These are phyloP conservation scores for Penicillium atrosanguineum DNA, from an alignment of 495 filamentous ascomycete species.

Conservation along the genomic window DNA sequence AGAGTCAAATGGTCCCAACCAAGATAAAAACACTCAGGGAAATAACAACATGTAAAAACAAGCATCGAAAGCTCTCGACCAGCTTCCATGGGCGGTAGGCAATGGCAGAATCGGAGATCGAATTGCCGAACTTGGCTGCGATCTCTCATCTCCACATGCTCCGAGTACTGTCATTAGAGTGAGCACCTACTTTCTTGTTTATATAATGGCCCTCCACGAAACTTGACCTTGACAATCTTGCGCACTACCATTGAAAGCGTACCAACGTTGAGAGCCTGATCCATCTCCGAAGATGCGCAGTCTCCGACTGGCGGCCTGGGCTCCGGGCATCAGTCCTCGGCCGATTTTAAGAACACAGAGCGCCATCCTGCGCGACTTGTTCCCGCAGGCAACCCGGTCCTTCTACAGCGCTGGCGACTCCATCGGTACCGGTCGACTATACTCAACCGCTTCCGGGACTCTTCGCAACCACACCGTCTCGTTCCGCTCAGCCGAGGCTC, in stretches of 20 bases:
- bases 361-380: slow-evolving; percentile 18
- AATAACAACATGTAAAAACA: slow-evolving; percentile 1
- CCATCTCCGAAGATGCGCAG: slow-evolving; percentile 41
- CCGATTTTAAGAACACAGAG: slow-evolving; percentile 20
- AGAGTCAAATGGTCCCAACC: not conserved
- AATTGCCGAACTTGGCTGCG: slow-evolving; percentile 15
- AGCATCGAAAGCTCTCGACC: slow-evolving; percentile 38
- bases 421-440: slow-evolving; percentile 18
- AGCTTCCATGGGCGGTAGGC: slow-evolving; percentile 38
- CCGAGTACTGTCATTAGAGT: slow-evolving; percentile 15
- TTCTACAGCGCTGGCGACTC: not conserved
- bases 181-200: slow-evolving; percentile 10
- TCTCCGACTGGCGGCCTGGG: slow-evolving; percentile 38
- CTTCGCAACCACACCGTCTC: slow-evolving; percentile 17
- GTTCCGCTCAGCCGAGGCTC: slow-evolving; percentile 13
- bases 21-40: not conserved
- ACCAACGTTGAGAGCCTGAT: slow-evolving; percentile 19
- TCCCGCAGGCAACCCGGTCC: slow-evolving; percentile 9
- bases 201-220: slow-evolving; percentile 38
- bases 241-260: slow-evolving; percentile 21
- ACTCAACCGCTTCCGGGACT: slow-evolving; percentile 25
- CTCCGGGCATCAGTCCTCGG: slow-evolving; percentile 30
- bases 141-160: slow-evolving; percentile 22
- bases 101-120: slow-evolving; percentile 28
- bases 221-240: slow-evolving; percentile 23